Evolutionary conservation across 148 eudicot species (phyloP).

Genomic region (Diospyros kaki): DNA sequence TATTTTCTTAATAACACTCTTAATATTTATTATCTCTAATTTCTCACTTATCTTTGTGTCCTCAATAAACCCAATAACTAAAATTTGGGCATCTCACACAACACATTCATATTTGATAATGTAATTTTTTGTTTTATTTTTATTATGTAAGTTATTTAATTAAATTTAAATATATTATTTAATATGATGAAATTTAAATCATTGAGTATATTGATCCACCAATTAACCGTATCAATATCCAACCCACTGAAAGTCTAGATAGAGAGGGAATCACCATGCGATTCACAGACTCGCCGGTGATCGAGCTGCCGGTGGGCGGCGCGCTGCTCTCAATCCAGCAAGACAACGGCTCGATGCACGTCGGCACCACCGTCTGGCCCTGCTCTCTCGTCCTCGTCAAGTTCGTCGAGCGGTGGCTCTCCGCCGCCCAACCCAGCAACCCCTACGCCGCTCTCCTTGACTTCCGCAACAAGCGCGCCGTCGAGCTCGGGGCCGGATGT

Average conservation of each 20-base stretch:
- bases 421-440: conserved; percentile 23
- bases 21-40: too few relatives aligned
- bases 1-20: too few relatives aligned
- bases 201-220: too few relatives aligned
- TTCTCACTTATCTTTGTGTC: too few relatives aligned
- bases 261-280: conserved; percentile 38
- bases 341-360: conserved; percentile 86
- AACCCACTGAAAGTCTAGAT: background rate
- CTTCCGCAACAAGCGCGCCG: conserved; percentile 57
- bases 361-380: conserved; percentile 95
- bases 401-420: conserved; percentile 78
- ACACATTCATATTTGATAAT: too few relatives aligned
- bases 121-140: too few relatives aligned
- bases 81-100: too few relatives aligned
- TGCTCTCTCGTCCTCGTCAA: conserved; percentile 86
- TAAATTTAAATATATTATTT: too few relatives aligned
- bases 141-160: too few relatives aligned
- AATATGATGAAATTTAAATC: too few relatives aligned
- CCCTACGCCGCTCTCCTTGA: conserved; percentile 65
- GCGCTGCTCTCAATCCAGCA: conserved; percentile 60
- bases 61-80: too few relatives aligned
- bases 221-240: too few relatives aligned
- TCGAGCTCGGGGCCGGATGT: conserved; percentile 89
- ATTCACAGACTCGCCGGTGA: conserved; percentile 76
- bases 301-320: conserved; percentile 46